Conservation (phyloP, 148 eudicot genomes). For the Persicaria maculosa region DNA sequence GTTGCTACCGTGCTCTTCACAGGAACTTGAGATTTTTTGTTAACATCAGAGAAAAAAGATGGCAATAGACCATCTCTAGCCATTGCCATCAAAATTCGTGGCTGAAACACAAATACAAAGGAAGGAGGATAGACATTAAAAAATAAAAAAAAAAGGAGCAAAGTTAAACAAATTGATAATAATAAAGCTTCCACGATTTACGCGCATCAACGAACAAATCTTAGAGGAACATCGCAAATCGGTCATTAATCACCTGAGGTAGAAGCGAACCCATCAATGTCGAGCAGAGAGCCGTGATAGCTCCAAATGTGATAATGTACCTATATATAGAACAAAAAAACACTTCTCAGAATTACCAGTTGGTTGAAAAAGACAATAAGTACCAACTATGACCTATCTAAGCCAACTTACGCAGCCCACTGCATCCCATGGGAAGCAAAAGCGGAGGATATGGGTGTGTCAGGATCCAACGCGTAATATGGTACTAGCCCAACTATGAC, state of each 20-base stretch:
- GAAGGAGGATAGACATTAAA: slow-evolving; percentile 1
- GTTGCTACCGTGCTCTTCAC: slow-evolving; percentile 68
- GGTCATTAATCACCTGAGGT: slow-evolving; percentile 43
- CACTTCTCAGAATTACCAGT: slow-evolving; percentile 7
- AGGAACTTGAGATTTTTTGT: slow-evolving; percentile 70
- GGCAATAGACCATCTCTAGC: slow-evolving; percentile 95
- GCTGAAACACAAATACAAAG: slow-evolving; percentile 35
- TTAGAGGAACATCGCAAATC: neutral
- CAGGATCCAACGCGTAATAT: slow-evolving; percentile 87
- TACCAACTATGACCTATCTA: neutral
- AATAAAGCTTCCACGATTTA: neutral
- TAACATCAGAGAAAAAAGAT: slow-evolving; percentile 79
- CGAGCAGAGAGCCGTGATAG: slow-evolving; percentile 59
- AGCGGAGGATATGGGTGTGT: slow-evolving; percentile 93
- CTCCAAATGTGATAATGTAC: slow-evolving; percentile 49
- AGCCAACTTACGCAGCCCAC: slow-evolving; percentile 89
- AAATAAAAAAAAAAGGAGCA: neutral
- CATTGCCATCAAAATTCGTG: slow-evolving; percentile 95
- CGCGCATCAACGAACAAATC: neutral
- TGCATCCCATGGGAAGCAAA: slow-evolving; percentile 82
- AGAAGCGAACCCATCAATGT: slow-evolving; percentile 60
- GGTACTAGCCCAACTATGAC: slow-evolving; percentile 95
- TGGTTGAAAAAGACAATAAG: neutral
- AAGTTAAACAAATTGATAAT: neutral
- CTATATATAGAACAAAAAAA: slow-evolving; percentile 24